phyloP scores from a whole-genome alignment of 495 filamentous ascomycete species.

The Thermothielavioides terrestris region DNA sequence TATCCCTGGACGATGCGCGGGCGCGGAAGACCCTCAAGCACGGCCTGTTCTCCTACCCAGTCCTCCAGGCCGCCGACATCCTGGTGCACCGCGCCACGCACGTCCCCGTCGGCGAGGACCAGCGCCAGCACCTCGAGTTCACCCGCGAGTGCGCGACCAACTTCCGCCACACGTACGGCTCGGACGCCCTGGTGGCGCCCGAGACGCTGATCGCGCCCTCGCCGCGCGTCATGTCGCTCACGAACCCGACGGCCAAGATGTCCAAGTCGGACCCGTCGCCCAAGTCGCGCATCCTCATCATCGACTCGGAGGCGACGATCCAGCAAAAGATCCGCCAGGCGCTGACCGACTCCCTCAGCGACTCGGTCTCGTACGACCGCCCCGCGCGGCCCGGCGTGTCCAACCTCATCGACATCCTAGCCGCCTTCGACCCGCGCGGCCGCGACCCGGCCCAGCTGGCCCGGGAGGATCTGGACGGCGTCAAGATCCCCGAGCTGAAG shows the following conservation, averaged over 20 bases:
- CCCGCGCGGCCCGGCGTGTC: conserved; percentile 65
- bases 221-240: conserved; percentile 83
- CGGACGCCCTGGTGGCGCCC: conserved; percentile 53
- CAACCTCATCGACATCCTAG: conserved; percentile 72
- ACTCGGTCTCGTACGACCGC: conserved; percentile 63
- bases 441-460: conserved; percentile 49
- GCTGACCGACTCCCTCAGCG: conserved; percentile 66
- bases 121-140: conserved; percentile 89
- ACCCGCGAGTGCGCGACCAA: conserved; percentile 70
- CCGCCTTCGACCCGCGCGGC: conserved; percentile 47
- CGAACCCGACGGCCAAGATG: conserved; percentile 73
- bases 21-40: conserved; percentile 59
- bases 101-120: conserved; percentile 92
- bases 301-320: conserved; percentile 55
- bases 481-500: conserved; percentile 61
- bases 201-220: conserved; percentile 65
- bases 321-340: conserved; percentile 57
- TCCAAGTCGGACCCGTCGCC: conserved; percentile 71
- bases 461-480: conserved; percentile 35
- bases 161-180: conserved; percentile 68
- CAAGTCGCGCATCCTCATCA: conserved; percentile 73
- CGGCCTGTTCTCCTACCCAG: conserved; percentile 93
- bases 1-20: conserved; percentile 41
- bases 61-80: conserved; percentile 92
- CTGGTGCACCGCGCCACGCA: conserved; percentile 83